Conservation (phyloP, 805 yeast genomes). For the Maudiozyma turicensis region DNA sequence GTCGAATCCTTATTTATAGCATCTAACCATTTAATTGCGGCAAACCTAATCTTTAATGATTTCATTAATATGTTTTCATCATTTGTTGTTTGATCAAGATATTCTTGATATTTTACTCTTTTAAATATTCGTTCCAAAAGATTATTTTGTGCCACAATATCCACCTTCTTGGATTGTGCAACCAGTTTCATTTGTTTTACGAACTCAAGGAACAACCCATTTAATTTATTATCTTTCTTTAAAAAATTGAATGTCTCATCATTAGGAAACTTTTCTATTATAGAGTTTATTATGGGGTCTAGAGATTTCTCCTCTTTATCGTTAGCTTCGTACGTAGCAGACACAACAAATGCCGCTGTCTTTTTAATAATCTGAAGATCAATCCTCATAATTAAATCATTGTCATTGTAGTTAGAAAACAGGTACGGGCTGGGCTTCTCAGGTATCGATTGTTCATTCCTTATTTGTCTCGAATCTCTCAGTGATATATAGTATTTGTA, state of each 20-base stretch:
- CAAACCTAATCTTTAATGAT: conserved; percentile 42
- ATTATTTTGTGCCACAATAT: not conserved
- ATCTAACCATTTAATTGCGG: conserved; percentile 82
- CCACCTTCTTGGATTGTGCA: not conserved
- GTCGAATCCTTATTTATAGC: conserved; percentile 30
- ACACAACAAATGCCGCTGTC: conserved; percentile 60
- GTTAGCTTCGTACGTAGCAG: conserved; percentile 6
- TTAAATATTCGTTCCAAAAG: conserved; percentile 30
- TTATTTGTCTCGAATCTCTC: conserved; percentile 4
- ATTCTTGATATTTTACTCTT: conserved; percentile 46
- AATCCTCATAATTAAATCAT: conserved; percentile 37
- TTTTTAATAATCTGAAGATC: conserved; percentile 64
- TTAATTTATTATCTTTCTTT: conserved; percentile 47
- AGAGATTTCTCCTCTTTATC: conserved; percentile 5
- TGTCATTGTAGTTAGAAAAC: conserved; percentile 23
- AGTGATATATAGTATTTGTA: conserved; percentile 40
- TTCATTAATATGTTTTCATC: conserved; percentile 30
- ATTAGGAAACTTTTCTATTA: conserved; percentile 28
- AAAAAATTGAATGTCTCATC: conserved; percentile 62
- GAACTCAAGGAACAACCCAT: conserved; percentile 40
- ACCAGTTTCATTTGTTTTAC: conserved; percentile 46
- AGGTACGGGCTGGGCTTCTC: conserved; percentile 20
- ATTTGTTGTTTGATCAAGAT: conserved; percentile 29
- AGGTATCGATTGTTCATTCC: not conserved
- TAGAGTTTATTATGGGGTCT: conserved; percentile 34